A percentile compares a stretch with the other conserved stretches of the same genome.
Evolutionary conservation across 2,329 filamentous ascomycete species (phyloP).

Genomic region (Didymella exigua): DNA sequence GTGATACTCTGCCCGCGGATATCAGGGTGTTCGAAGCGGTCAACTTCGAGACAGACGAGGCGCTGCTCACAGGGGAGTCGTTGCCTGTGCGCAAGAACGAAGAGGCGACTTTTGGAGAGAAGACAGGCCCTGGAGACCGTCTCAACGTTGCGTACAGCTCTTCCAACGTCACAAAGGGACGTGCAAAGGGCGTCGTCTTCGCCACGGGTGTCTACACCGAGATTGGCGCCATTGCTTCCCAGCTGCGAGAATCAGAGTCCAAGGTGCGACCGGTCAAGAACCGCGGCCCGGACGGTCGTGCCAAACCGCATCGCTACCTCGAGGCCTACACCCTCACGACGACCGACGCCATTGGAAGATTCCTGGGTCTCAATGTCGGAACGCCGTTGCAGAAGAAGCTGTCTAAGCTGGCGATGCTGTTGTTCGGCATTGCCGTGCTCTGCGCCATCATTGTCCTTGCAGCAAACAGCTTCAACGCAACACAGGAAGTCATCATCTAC

Average conservation of each 20-base stretch:
- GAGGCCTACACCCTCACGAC: slow-evolving; percentile 60
- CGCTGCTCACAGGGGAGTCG: slow-evolving; percentile 73
- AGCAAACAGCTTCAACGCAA: slow-evolving; percentile 47
- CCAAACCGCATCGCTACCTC: slow-evolving; percentile 49
- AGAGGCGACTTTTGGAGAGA: slow-evolving; percentile 56
- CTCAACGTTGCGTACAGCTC: slow-evolving; percentile 67
- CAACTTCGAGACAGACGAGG: slow-evolving; percentile 78
- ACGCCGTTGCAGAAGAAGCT: slow-evolving; percentile 49
- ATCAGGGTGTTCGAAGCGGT: slow-evolving; percentile 66
- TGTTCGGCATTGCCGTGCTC: slow-evolving; percentile 47
- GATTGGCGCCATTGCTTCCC: slow-evolving; percentile 74
- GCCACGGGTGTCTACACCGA: slow-evolving; percentile 74
- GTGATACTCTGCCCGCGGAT: slow-evolving; percentile 74
- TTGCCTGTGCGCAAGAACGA: slow-evolving; percentile 69
- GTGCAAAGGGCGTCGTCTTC: slow-evolving; percentile 70
- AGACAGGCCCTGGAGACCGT: slow-evolving; percentile 69
- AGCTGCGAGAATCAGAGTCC: slow-evolving; percentile 61
- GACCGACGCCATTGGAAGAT: slow-evolving; percentile 43
- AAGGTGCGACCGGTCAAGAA: slow-evolving; percentile 52
- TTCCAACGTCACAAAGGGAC: slow-evolving; percentile 72
- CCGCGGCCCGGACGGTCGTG: slow-evolving; percentile 44
- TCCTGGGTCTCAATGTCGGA: slow-evolving; percentile 50
- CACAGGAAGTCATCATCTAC: slow-evolving; percentile 49
- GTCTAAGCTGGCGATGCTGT: slow-evolving; percentile 38
- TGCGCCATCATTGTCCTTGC: slow-evolving; percentile 50